These are phyloP conservation scores for Suaeda aralocaspica DNA, from an alignment of 148 eudicot species.

Conservation along the genomic window DNA sequence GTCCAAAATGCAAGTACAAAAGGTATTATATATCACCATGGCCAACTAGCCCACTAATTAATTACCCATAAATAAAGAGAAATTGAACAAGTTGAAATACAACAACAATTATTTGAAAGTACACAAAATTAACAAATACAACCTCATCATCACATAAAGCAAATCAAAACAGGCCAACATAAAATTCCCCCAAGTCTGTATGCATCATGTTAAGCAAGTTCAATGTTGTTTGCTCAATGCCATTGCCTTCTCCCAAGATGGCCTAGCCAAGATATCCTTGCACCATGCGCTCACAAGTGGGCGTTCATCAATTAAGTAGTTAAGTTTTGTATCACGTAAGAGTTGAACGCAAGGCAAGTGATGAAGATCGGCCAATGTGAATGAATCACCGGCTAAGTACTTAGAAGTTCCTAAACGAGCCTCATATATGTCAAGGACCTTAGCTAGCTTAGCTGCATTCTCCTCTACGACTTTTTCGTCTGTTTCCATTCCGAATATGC, in stretches of 20 bases:
- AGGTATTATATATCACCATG: too few relatives aligned
- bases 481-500: conserved; percentile 29
- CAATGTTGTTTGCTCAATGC: conserved; percentile 22
- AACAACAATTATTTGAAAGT: too few relatives aligned
- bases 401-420: conserved; percentile 47
- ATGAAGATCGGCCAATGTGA: conserved; percentile 63
- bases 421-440: conserved; percentile 68
- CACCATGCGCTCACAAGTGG: conserved; percentile 55
- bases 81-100: too few relatives aligned
- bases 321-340: conserved; percentile 36
- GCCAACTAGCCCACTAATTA: too few relatives aligned
- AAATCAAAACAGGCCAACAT: too few relatives aligned
- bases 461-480: conserved; percentile 40
- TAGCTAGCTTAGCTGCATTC: conserved; percentile 34
- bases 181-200: too few relatives aligned
- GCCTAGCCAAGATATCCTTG: conserved; percentile 58
- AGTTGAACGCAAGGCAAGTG: conserved; percentile 45
- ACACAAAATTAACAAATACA: too few relatives aligned
- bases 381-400: conserved; percentile 62
- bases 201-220: too few relatives aligned
- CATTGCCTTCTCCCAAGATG: conserved; percentile 49
- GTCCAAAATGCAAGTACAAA: too few relatives aligned
- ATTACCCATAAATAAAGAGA: too few relatives aligned
- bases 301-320: conserved; percentile 43
- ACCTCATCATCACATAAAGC: too few relatives aligned